phyloP scores from a whole-genome alignment of 2,329 filamentous ascomycete genomes.

The Coniochaeta sp. region DNA sequence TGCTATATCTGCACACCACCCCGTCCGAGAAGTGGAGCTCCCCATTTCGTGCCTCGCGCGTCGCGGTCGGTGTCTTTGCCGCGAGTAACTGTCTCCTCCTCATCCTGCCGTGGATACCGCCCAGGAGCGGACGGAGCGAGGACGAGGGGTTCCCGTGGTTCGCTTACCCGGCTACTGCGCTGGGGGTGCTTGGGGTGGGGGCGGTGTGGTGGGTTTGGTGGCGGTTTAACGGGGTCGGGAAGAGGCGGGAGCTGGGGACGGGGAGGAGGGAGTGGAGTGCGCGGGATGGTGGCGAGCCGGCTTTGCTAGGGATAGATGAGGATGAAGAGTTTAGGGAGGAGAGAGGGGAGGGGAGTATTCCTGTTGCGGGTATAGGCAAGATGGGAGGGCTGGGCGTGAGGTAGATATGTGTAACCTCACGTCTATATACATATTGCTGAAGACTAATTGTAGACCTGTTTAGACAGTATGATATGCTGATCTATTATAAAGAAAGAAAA shows the following conservation, averaged over 20 bases:
- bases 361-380: not conserved
- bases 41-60: conserved; percentile 20
- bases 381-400: not conserved
- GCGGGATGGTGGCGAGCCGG: not conserved
- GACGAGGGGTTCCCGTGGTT: conserved; percentile 24
- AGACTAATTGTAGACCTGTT: too few species aligned
- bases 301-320: not conserved
- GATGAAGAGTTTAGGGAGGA: not conserved
- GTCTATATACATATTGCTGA: too few species aligned
- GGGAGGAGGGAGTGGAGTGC: not conserved
- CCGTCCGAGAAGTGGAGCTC: conserved; percentile 15
- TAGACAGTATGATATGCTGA: too few species aligned
- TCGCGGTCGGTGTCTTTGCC: conserved; percentile 21
- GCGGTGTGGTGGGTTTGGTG: conserved; percentile 28
- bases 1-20: conserved; percentile 22
- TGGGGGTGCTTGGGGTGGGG: conserved; percentile 23
- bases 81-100: conserved; percentile 23
- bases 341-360: not conserved
- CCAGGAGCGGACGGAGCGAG: conserved; percentile 10
- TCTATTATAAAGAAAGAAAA: too few species aligned
- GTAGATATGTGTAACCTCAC: too few species aligned
- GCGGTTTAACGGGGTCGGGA: conserved; percentile 9
- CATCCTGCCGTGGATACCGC: conserved; percentile 27
- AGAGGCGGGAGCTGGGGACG: not conserved
- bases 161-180: conserved; percentile 25